Evolutionary conservation across 2,329 filamentous ascomycete genomes (phyloP).

Genomic region (Claviceps sp.): DNA sequence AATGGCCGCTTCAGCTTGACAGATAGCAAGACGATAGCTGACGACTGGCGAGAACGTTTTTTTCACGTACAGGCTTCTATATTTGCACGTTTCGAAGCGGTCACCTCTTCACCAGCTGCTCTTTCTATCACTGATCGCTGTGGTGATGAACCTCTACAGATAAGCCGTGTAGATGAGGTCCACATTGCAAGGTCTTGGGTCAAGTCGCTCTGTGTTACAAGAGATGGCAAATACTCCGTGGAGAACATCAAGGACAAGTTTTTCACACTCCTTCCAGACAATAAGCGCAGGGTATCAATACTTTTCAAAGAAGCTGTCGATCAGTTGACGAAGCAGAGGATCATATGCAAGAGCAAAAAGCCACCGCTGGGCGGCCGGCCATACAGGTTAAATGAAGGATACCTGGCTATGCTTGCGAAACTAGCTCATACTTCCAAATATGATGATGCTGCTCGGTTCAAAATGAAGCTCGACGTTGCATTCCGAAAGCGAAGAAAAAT

Average conservation of each 20-base stretch:
- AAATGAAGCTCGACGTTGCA: constrained; percentile 41
- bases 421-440: constrained; percentile 40
- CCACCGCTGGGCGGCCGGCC: constrained; percentile 45
- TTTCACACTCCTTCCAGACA: constrained; percentile 29
- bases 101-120: constrained; percentile 33
- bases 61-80: constrained; percentile 40
- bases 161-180: constrained; percentile 16
- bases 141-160: constrained; percentile 1
- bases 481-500: constrained; percentile 33
- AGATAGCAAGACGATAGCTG: constrained; percentile 16
- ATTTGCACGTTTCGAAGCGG: constrained; percentile 42
- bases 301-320: constrained; percentile 35
- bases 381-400: constrained; percentile 48
- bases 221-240: constrained; percentile 32
- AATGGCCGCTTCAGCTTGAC: constrained; percentile 28
- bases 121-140: constrained; percentile 12
- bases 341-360: constrained; percentile 48
- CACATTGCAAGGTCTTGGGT: constrained; percentile 44
- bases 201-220: constrained; percentile 43
- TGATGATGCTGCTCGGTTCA: constrained; percentile 44
- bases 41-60: constrained; percentile 44
- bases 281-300: constrained; percentile 25
- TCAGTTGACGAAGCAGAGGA: constrained; percentile 32
- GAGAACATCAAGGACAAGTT: constrained; percentile 38
- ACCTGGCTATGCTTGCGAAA: constrained; percentile 43